Conservation (phyloP, 805 yeast species). For the Pichia cabralensis region DNA sequence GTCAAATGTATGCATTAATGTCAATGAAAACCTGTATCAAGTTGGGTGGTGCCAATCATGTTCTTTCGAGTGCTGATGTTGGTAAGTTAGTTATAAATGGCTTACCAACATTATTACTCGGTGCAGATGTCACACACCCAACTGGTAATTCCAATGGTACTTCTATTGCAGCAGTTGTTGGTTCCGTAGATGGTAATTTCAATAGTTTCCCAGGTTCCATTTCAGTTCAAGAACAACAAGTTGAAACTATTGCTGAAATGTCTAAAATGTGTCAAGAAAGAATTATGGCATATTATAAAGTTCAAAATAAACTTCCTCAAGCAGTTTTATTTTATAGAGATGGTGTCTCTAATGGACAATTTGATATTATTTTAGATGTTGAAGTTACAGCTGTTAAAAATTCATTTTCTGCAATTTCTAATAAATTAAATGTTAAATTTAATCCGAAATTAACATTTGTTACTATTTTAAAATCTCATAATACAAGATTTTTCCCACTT, state of each 20-base stretch:
- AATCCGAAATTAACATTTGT: slow-evolving; percentile 22
- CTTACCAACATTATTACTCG: slow-evolving; percentile 19
- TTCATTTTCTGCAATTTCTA: slow-evolving; percentile 13
- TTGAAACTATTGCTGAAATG: slow-evolving; percentile 18
- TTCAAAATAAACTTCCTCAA: slow-evolving; percentile 17
- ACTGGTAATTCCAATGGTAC: slow-evolving; percentile 13
- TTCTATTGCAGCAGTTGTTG: slow-evolving; percentile 17
- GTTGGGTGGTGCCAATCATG: slow-evolving; percentile 23
- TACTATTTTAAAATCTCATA: slow-evolving; percentile 18
- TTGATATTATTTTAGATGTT: slow-evolving; percentile 19
- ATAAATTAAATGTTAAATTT: slow-evolving; percentile 11
- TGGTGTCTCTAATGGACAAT: slow-evolving; percentile 27
- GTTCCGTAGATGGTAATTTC: slow-evolving; percentile 16
- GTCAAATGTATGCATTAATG: slow-evolving; percentile 24
- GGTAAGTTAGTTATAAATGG: slow-evolving; percentile 13
- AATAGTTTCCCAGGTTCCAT: slow-evolving; percentile 22
- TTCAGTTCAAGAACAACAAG: slow-evolving; percentile 16
- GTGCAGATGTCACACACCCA: slow-evolving; percentile 26
- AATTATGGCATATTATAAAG: slow-evolving; percentile 13
- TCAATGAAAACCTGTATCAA: slow-evolving; percentile 25
- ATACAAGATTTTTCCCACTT: slow-evolving; percentile 24
- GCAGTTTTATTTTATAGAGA: slow-evolving; percentile 24
- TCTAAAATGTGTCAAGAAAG: slow-evolving; percentile 19
- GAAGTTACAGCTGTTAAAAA: slow-evolving; percentile 21
- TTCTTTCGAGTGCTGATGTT: slow-evolving; percentile 12